These are phyloP conservation scores for Torrubiella hemipterigena DNA, from an alignment of 2,329 filamentous ascomycete species.

Conservation along the genomic window DNA sequence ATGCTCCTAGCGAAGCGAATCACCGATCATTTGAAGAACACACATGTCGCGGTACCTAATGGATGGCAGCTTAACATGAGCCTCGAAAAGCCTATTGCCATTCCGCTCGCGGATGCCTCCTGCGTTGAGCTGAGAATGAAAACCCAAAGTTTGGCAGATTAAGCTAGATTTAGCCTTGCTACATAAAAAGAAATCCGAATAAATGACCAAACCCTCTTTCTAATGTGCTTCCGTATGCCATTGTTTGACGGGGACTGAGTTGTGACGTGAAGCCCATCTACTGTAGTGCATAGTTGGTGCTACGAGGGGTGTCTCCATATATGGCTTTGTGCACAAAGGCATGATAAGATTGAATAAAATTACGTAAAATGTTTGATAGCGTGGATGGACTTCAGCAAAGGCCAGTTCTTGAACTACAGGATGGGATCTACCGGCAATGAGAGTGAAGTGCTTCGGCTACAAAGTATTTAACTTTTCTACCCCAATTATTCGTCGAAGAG, in stretches of 20 bases:
- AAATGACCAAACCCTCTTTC: no score
- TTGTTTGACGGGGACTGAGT: background rate
- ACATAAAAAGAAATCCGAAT: conserved; percentile 3
- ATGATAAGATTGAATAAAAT: conserved; percentile 69
- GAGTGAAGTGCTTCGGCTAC: no score
- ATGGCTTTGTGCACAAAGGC: conserved; percentile 61
- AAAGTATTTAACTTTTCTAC: no score
- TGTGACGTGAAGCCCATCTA: background rate
- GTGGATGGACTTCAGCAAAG: conserved; percentile 69
- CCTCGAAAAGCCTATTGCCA: conserved; percentile 62
- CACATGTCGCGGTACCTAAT: conserved; percentile 6
- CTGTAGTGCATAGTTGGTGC: conserved; percentile 26
- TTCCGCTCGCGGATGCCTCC: conserved; percentile 60
- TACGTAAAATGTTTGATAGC: conserved; percentile 85
- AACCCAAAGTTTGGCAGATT: no score
- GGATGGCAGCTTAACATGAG: conserved; percentile 45
- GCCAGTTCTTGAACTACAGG: conserved; percentile 60
- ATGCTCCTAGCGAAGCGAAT: conserved; percentile 33
- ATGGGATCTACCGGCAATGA: no score
- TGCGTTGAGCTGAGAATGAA: conserved; percentile 40
- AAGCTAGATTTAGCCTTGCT: no score
- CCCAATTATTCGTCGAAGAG: no score
- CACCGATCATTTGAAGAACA: conserved; percentile 26
- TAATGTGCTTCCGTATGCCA: background rate
- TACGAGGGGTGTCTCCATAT: conserved; percentile 58